These are phyloP conservation scores for Pogostemon cablin DNA, from an alignment of 257 asterid species.

Conservation along the genomic window DNA sequence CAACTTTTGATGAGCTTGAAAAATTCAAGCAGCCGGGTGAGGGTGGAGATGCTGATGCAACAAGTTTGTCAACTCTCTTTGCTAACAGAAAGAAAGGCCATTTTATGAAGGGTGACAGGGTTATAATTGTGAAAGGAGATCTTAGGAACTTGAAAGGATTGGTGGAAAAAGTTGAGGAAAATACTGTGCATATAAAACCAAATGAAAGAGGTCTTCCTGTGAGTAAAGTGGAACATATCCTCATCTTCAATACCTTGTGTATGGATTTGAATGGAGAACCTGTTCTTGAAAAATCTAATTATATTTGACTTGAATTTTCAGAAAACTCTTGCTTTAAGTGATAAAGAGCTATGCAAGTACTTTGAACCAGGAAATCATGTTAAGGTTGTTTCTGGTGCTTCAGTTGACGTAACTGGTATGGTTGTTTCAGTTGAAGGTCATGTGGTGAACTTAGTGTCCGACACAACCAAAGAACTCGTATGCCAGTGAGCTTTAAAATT, in stretches of 20 bases:
- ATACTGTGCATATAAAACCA: conserved; percentile 89
- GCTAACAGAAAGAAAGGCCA: conserved; percentile 93
- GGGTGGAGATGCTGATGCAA: conserved; percentile 77
- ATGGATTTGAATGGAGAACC: conserved; percentile 8
- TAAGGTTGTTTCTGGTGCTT: conserved; percentile 87
- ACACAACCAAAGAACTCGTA: conserved; percentile 94
- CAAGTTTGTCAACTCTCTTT: conserved; percentile 81
- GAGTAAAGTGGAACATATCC: conserved; percentile 28
- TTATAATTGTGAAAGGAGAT: conserved; percentile 90
- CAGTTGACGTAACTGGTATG: conserved; percentile 99
- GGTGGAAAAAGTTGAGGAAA: conserved; percentile 98
- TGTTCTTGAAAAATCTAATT: conserved; percentile 15
- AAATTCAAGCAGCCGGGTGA: conserved; percentile 84
- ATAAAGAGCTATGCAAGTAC: conserved; percentile 92
- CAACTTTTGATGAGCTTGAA: conserved; percentile 95
- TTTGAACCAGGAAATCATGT: conserved; percentile 96
- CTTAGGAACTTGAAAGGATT: conserved; percentile 81
- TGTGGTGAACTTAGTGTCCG: conserved; percentile 92
- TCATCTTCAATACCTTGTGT: conserved; percentile 9
- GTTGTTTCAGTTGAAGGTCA: conserved; percentile 97
- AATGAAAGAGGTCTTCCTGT: conserved; percentile 78
- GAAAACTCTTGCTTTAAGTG: conserved; percentile 84
- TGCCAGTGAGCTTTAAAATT: conserved; percentile 22
- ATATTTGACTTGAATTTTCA: conserved; percentile 36
- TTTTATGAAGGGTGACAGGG: conserved; percentile 93